Percentiles rank a stretch among this genome's conserved stretches.
phyloP scores from a whole-genome alignment of 2,329 filamentous ascomycete species.

The Blastomyces silverae region DNA sequence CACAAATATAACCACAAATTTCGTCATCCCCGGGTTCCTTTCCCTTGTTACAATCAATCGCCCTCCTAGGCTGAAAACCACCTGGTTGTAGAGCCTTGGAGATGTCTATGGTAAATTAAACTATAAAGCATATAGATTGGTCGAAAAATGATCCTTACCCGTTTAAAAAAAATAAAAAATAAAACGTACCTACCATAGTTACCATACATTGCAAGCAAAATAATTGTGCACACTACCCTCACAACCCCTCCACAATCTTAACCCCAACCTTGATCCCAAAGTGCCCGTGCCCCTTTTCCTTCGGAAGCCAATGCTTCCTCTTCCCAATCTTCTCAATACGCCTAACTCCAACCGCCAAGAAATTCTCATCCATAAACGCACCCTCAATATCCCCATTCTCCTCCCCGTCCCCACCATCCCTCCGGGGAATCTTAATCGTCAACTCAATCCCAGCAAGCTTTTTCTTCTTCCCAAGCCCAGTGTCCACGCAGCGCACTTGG shows the following conservation, averaged over 20 bases:
- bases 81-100: neutral
- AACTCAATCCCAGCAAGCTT: constrained; percentile 41
- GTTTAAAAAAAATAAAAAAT: neutral
- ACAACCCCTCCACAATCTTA: constrained; percentile 17
- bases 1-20: neutral
- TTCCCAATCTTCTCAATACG: constrained; percentile 51
- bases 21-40: neutral
- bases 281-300: constrained; percentile 32
- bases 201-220: neutral
- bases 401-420: constrained; percentile 30
- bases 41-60: neutral
- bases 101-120: neutral
- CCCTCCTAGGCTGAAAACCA: neutral
- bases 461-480: constrained; percentile 37
- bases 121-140: neutral
- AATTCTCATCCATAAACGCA: constrained; percentile 25
- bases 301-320: constrained; percentile 50
- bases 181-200: neutral
- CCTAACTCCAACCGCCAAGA: constrained; percentile 39
- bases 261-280: constrained; percentile 40
- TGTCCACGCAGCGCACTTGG: constrained; percentile 39
- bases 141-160: neutral
- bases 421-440: constrained; percentile 39
- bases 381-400: constrained; percentile 7
- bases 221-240: neutral